Conservation (phyloP, 257 asterid genomes). For the Solanum habrochaites region DNA sequence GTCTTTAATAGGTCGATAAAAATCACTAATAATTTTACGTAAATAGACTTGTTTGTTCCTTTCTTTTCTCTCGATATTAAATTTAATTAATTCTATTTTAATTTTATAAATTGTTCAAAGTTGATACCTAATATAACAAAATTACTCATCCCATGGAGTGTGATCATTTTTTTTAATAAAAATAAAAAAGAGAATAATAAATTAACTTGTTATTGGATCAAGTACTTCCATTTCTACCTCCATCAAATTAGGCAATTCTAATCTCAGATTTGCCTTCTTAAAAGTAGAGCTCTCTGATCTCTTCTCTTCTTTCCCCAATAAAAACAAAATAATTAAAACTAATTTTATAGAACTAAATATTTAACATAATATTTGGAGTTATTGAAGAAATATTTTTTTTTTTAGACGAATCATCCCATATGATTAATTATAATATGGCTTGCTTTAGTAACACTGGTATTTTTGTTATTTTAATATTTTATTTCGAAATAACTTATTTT, state of each 20-base stretch:
- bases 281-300: background rate
- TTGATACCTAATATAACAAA: too few species aligned
- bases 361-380: background rate
- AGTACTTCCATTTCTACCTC: background rate
- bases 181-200: too few species aligned
- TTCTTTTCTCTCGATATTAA: background rate
- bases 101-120: background rate
- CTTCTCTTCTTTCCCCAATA: background rate
- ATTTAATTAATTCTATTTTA: too few species aligned
- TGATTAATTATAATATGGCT: background rate
- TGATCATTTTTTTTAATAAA: too few species aligned
- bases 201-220: background rate
- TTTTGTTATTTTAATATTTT: too few species aligned
- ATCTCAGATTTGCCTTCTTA: background rate
- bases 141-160: too few species aligned
- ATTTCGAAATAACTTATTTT: too few species aligned
- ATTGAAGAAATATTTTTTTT: background rate
- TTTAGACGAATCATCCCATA: background rate
- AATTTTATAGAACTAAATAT: background rate
- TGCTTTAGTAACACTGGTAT: background rate
- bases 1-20: fast-evolving
- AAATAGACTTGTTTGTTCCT: background rate
- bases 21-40: too few species aligned
- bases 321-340: background rate
- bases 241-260: background rate